Evolutionary conservation across 805 yeast species (phyloP), one percentile per base, ranked within the genome.

Genomic region (Babjeviella inositovora): DNA sequence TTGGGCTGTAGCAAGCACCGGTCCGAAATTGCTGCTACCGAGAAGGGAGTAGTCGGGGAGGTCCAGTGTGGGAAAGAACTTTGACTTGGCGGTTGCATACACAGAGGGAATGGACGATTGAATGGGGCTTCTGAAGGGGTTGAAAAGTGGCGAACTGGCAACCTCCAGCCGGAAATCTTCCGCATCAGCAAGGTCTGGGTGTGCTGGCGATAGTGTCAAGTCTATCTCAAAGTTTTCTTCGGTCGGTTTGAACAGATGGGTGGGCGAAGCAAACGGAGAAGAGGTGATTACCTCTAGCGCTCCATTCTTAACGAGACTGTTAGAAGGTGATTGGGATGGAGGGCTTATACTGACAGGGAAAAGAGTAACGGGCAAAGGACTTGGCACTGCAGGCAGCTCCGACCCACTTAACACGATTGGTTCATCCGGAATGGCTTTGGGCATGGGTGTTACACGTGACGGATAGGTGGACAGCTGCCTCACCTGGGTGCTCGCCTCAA

Each of bases 31-130:
- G n/a, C n/a, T n/a, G n/a, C n/a, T n/a, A n/a, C n/a, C n/a, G n/a
- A n/a, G n/a, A n/a, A n/a, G n/a, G n/a, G n/a, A n/a, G n/a, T n/a
- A n/a, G n/a, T 20, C 15, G n/a, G 20, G 9, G 11, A 18, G 20
- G 20, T 10, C 8, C 8, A 11, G n/a, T 18, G n/a, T 18, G 20
- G 7, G n/a, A 18, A 18, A 18, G 20, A n/a, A n/a, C 20, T 7
- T 11, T 8, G 12, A 8, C 11, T 10, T 18, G n/a, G 7, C 9
- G 20, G 9, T 7, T 11, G n/a, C n/a, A 18, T 18, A 16, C 8
- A 16, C n/a, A n/a, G 9, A 8, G 9, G 8, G 18, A 8, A n/a
- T 16, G 8, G 18, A n/a, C n/a, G n/a, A n/a, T n/a, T 16, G 18
- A n/a, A n/a, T 16, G 18, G n/a, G 8, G 18, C 18, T 16, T 8